Evolutionary conservation across 352 stramenopile genomes (phyloP), one percentile per base, ranked within the genome.

Genomic region (Phytophthora foliorum): DNA sequence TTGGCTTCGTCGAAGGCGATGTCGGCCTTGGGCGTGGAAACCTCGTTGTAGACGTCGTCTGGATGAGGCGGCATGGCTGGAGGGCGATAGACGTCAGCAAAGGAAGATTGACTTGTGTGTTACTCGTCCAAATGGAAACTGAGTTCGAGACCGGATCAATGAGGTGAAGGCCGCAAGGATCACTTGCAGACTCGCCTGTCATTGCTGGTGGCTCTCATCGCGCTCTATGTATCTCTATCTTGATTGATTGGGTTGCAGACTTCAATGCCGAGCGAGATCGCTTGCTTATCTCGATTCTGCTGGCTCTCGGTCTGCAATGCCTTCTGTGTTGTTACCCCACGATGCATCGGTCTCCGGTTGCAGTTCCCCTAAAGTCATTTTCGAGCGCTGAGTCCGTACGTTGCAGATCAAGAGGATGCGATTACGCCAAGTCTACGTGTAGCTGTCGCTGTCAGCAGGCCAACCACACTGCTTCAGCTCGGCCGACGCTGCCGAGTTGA

Each of bases 71-170:
- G 1, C 42, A 49, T 49, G 42, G 42, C 10, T 49, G 19, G 7
- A 24, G 39, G 24, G 16, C 16, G 36, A 21, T n/a, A 21, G 39
- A 46, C n/a, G 17, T 46, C 39, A 46, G 42, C 6, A 16, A 16
- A 29, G 8, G 21, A 49, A 49, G 42, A 49, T 25, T 49, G 42
- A 49, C n/a, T 29, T 49, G 42, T 17, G 42, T 11, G 42, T 49
- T 25, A 8, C 42, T 49, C 42, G n/a, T 27, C 42, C 19, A 49
- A 49, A 49, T 49, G 42, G 42, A 27, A 49, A 49, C 19, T 49
- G 42, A 27, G 42, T 14, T 16, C n/a, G 19, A 17, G 81, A 90
- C 64, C 89, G 77, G 77, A 80, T 90, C 52, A 78, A 78, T 57
- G 82, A 87, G 56, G 56, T 68, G 39, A 42, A 72, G 46, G 77